These are phyloP conservation scores for Sarcodon sp. DNA, from an alignment of 768 basidiomycete species.

Conservation along the genomic window DNA sequence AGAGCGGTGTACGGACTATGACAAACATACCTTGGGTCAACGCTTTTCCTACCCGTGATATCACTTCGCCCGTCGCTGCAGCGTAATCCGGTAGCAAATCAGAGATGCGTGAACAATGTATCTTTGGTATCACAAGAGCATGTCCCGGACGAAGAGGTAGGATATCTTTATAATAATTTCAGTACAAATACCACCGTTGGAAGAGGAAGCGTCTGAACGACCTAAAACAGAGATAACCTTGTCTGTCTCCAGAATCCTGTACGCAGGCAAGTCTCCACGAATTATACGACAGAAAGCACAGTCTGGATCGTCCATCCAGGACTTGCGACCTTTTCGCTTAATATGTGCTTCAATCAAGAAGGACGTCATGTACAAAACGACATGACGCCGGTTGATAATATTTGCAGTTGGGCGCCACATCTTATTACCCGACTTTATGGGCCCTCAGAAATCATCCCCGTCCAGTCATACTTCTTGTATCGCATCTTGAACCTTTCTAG, in stretches of 20 bases:
- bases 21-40: conserved; percentile 39
- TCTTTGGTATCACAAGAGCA: conserved; percentile 58
- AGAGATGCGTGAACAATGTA: conserved; percentile 46
- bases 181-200: neutral
- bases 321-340: conserved; percentile 26
- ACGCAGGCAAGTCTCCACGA: conserved; percentile 29
- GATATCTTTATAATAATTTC: conserved; percentile 34
- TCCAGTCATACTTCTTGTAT: conserved; percentile 79
- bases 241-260: conserved; percentile 47
- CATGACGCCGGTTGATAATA: neutral
- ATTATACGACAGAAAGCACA: conserved; percentile 63
- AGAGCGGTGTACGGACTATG: neutral
- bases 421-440: neutral
- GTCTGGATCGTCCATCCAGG: conserved; percentile 34
- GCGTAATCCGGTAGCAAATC: conserved; percentile 52
- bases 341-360: conserved; percentile 59
- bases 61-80: conserved; percentile 40
- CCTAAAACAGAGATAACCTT: conserved; percentile 55
- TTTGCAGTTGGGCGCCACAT: neutral
- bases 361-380: conserved; percentile 40
- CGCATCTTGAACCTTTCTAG: conserved; percentile 55
- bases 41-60: conserved; percentile 50
- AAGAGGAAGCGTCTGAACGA: conserved; percentile 12
- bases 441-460: conserved; percentile 38
- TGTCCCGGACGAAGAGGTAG: conserved; percentile 55